These are phyloP conservation scores for Populus ilicifolia DNA, from an alignment of 345 rosid genomes.

Conservation along the genomic window DNA sequence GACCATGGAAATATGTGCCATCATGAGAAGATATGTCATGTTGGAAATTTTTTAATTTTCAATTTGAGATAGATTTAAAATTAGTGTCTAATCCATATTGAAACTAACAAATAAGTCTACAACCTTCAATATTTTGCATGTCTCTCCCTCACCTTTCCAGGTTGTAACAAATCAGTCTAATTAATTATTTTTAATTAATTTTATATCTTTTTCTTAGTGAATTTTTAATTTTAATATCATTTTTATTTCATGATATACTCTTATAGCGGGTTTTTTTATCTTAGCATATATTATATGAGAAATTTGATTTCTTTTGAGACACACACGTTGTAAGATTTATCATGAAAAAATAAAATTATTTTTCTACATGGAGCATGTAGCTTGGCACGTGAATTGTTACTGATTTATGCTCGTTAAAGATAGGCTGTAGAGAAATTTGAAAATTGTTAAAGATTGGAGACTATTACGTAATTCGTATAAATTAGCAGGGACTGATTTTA, in stretches of 20 bases:
- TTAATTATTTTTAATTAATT: background rate
- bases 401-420: background rate
- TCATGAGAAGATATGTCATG: background rate
- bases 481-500: background rate
- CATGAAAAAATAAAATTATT: background rate
- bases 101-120: too few relatives aligned
- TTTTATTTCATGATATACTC: too few relatives aligned
- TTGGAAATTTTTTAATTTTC: background rate
- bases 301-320: too few relatives aligned
- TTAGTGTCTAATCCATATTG: background rate
- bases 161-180: too few relatives aligned
- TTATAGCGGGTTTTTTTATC: background rate
- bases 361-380: background rate
- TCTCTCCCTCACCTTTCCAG: background rate
- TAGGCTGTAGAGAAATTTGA: background rate
- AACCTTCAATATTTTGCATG: too few relatives aligned
- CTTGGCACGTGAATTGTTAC: background rate
- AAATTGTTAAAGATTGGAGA: background rate
- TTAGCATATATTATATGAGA: background rate
- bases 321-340: too few relatives aligned
- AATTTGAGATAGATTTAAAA: background rate
- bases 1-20: slow-evolving; percentile 26
- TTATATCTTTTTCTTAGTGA: background rate
- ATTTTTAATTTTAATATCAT: background rate
- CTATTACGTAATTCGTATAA: background rate